Base-by-base conservation (phyloP, 202 grass and related monocot species). In the Zizania palustris region DNA sequence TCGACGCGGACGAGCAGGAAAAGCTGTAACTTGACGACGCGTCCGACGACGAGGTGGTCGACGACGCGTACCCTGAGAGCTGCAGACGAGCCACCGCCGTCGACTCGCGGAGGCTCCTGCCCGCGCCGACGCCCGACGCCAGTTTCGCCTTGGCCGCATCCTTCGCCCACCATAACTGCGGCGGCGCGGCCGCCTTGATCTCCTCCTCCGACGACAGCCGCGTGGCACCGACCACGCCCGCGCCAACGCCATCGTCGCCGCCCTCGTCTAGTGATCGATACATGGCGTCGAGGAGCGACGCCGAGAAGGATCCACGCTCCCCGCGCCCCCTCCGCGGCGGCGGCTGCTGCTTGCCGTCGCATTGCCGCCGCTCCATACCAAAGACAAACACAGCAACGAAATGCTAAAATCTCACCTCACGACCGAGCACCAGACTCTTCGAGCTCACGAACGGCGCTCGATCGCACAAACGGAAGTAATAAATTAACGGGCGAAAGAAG, bases 251-350 rank as follows among this genome's bases (percentile, higher is more conserved):
- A 3, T 1, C 78, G n/a, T 28, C 28, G 2, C 28, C 28, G 9
- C 41, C 72, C 4, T 88, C 86, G 65, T 97, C 89, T 16, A 97
- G 80, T 1, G 91, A 93, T 28, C 80, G 89, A 73, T 92, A 92
- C 65, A 97, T 88, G 44, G 85, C 83, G 69, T 93, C 95, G 2
- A 97, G 85, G 34, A 97, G 89, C 39, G 89, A 84, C 0, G 95
- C 82, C 28, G 95, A 92, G 91, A 97, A 97, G 61, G 95, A 94
- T 4, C 82, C 75, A 2, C 28, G 28, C 28, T 28, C 28, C 28
- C 28, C 28, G 20, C 65, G 69, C 1, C 79, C 85, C 28, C 48
- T 43, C 15, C 53, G 71, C 0, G 80, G 83, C 65, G 77, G 84
- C 10, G 36, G 75, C 72, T 28, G 64, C 6, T 69, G 60, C 49